Evolutionary conservation across 306 rosid genomes (phyloP), one percentile per base, ranked within the genome.

Genomic region (barrel medic (Medicago truncatula)): DNA sequence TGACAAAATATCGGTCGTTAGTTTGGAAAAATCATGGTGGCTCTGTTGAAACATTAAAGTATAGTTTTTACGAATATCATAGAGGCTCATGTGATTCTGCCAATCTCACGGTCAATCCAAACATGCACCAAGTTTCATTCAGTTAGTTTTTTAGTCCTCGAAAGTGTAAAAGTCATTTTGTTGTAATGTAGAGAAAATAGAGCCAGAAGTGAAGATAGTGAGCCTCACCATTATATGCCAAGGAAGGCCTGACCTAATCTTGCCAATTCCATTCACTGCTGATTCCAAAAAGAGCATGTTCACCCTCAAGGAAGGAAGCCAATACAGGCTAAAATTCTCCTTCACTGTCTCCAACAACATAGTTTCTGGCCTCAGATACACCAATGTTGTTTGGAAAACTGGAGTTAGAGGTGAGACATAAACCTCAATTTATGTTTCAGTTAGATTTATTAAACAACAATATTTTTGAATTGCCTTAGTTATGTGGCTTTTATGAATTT

Each of bases 281-380:
- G 76, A 76, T 41, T 71, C 96, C 11, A 93, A 93, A 71, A 89
- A 75, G 80, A 78, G 81, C 20, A 85, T 91, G 69, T 93, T 93
- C 84, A 81, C 81, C 8, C 83, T 80, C 9, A 93, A 88, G 84
- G 96, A 91, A 86, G 98, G 92, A 71, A 77, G 86, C 70, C 82
- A 70, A 15, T 89, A 88, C 83, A 84, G 86, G 52, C 78, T 89
- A 31, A 84, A 73, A 76, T 93, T 93, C 88, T 76, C 85, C 70
- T 91, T 89, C 76, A 50, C 62, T 3, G 98, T 93, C 74, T 66
- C 82, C 60, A 83, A 82, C 76, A 93, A 93, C 80, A 88, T 93
- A 2, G 98, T 93, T 46, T 91, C 96, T 7, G 98, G 98, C 81
- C 91, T 93, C 83, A 89, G 84, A 74, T 93, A 93, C 85, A 81